phyloP scores from a whole-genome alignment of 139 green algal genomes.

The Axilococcus clingmanii region DNA sequence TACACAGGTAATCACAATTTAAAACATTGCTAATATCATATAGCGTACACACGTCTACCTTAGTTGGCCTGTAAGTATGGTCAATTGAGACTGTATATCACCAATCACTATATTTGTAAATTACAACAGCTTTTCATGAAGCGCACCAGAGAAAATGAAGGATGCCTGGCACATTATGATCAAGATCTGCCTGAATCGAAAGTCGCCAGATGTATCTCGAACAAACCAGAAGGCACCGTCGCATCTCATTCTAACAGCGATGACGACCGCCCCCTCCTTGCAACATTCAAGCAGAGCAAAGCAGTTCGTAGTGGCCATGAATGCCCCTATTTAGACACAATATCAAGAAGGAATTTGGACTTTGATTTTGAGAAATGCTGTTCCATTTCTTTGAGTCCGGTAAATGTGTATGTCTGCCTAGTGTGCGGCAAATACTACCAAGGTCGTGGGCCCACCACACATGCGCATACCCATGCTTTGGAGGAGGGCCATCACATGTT shows the following conservation, averaged over 20 bases:
- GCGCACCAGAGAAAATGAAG: too few relatives aligned
- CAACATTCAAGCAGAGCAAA: constrained; percentile 4
- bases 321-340: constrained; percentile 97
- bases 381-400: constrained; percentile 74
- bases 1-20: too few relatives aligned
- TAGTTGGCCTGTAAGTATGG: too few relatives aligned
- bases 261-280: constrained; percentile 25
- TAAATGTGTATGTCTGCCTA: constrained; percentile 97
- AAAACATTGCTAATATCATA: too few relatives aligned
- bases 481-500: constrained; percentile 92
- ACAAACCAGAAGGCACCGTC: constrained; percentile 13
- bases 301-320: constrained; percentile 53
- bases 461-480: constrained; percentile 89
- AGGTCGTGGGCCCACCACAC: constrained; percentile 75
- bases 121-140: too few relatives aligned
- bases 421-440: constrained; percentile 99
- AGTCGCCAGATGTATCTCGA: too few relatives aligned
- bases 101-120: too few relatives aligned
- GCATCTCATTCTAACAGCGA: constrained; percentile 16
- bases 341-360: constrained; percentile 78
- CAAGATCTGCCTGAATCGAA: too few relatives aligned
- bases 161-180: too few relatives aligned
- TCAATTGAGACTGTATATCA: too few relatives aligned
- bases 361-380: constrained; percentile 99
- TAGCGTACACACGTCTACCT: too few relatives aligned